These are phyloP conservation scores for Bipolaris sorokiniana DNA, from an alignment of 2,329 filamentous ascomycete genomes.

Conservation along the genomic window DNA sequence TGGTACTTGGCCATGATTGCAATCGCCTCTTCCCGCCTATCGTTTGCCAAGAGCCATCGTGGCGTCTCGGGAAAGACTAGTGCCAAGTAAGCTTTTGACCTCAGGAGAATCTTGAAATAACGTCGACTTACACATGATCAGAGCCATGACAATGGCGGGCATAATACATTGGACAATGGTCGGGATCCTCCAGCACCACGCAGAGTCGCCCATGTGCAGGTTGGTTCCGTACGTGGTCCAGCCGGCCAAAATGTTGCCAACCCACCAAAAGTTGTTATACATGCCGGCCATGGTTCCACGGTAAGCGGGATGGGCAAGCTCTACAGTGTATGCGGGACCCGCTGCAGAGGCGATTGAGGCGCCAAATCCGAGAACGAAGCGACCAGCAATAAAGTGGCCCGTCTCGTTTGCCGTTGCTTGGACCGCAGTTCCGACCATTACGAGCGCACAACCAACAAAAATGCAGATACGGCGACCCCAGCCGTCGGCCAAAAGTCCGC, in stretches of 20 bases:
- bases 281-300: conserved; percentile 66
- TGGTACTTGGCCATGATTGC: conserved; percentile 65
- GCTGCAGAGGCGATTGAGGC: conserved; percentile 63
- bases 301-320: conserved; percentile 66
- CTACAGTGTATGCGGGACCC: conserved; percentile 64
- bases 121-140: conserved; percentile 50
- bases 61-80: conserved; percentile 15
- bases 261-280: conserved; percentile 56
- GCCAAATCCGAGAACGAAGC: conserved; percentile 55
- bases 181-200: conserved; percentile 60
- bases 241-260: conserved; percentile 61
- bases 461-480: conserved; percentile 62
- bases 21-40: conserved; percentile 62
- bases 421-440: conserved; percentile 60
- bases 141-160: conserved; percentile 51
- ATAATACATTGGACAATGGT: conserved; percentile 40
- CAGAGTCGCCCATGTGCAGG: conserved; percentile 48
- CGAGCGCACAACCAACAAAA: conserved; percentile 61
- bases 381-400: conserved; percentile 60
- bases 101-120: neutral
- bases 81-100: neutral
- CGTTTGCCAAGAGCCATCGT: conserved; percentile 56
- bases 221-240: conserved; percentile 57
- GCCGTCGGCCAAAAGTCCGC: conserved; percentile 49
- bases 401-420: conserved; percentile 56